A percentile compares a stretch with the other conserved stretches of the same genome.
phyloP scores from a whole-genome alignment of 2,329 filamentous ascomycete species.

The Diaporthe ampelina region DNA sequence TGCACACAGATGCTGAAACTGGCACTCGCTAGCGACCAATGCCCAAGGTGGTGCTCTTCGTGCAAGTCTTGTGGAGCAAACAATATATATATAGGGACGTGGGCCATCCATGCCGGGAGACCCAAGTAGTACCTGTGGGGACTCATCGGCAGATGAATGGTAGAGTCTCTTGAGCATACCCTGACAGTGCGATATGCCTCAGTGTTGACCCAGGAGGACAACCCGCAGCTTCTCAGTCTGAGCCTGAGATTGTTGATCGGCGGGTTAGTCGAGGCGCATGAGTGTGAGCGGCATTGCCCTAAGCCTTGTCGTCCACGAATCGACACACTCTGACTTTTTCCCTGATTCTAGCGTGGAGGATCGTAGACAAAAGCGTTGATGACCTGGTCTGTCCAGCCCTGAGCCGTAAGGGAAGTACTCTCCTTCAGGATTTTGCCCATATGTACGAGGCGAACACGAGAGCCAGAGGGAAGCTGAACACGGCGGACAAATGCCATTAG shows the following conservation, averaged over 20 bases:
- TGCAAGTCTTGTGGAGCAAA: not conserved
- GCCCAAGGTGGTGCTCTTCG: not conserved
- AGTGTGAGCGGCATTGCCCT: not conserved
- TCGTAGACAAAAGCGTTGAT: constrained; percentile 82
- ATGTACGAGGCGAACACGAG: constrained; percentile 77
- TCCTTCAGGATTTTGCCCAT: constrained; percentile 86
- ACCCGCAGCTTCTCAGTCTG: not conserved
- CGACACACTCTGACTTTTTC: not conserved
- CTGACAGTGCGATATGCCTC: not conserved
- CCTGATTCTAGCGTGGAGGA: constrained; percentile 27
- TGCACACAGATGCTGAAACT: not conserved
- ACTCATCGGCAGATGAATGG: not conserved
- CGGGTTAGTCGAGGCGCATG: not conserved
- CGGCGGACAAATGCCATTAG: not conserved
- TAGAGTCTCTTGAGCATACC: not conserved
- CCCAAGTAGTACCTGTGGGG: not conserved
- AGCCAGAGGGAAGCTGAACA: constrained; percentile 16
- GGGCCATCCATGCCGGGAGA: not conserved
- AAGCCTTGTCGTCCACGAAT: not conserved
- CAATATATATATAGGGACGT: too few relatives aligned
- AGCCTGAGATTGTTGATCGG: not conserved
- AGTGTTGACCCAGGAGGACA: not conserved
- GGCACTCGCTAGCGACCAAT: not conserved
- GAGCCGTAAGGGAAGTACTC: constrained; percentile 71
- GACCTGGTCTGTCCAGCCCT: constrained; percentile 84